phyloP scores from a whole-genome alignment of 1,284 basidiomycete species.

The Exobasidium cylindrosporum region DNA sequence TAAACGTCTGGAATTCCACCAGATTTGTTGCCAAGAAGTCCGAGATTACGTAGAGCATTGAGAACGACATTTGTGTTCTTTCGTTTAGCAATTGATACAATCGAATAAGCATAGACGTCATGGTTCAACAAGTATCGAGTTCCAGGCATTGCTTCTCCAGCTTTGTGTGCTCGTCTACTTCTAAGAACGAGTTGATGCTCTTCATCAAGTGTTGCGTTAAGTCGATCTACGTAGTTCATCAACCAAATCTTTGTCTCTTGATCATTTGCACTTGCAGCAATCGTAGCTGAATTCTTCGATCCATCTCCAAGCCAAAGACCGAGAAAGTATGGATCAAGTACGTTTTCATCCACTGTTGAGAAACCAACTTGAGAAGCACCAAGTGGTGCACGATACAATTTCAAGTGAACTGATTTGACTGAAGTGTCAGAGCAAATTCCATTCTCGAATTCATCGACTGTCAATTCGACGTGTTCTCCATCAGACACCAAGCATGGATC shows the following conservation, averaged over 20 bases:
- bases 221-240: not conserved
- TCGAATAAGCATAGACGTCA: not conserved
- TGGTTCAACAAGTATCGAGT: not conserved
- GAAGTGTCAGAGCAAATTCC: not conserved
- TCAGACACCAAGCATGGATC: not conserved
- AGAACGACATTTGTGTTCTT: not conserved
- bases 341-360: not conserved
- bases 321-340: not conserved
- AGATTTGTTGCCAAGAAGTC: not conserved
- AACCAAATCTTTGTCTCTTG: not conserved
- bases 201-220: not conserved
- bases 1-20: slow-evolving; percentile 1
- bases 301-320: slow-evolving; percentile 1
- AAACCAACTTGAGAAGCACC: not conserved
- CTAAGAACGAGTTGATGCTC: not conserved
- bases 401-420: not conserved
- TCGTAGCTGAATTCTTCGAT: not conserved
- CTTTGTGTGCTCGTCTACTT: not conserved
- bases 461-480: not conserved
- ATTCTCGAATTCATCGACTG: not conserved
- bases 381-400: not conserved
- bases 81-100: not conserved
- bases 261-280: not conserved
- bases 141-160: not conserved
- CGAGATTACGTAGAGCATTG: not conserved